Conservation (phyloP, 2,329 filamentous ascomycete species). For the Rhynchosporium secalis region DNA sequence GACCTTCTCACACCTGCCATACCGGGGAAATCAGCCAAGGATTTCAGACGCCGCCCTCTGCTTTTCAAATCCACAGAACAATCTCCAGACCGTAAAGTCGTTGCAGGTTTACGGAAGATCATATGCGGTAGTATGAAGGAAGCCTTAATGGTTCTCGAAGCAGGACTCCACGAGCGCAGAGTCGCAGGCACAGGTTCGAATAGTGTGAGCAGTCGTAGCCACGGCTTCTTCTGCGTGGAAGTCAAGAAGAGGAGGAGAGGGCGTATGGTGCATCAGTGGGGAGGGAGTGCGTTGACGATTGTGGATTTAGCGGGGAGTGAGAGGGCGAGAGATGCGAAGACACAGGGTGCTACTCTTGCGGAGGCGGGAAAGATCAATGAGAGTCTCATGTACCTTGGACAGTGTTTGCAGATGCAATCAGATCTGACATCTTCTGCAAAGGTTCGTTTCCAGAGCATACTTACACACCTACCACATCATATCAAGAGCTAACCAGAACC, state of each 20-base stretch:
- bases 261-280: constrained; percentile 63
- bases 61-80: constrained; percentile 90
- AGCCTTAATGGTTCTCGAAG: constrained; percentile 85
- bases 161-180: constrained; percentile 80
- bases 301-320: constrained; percentile 94
- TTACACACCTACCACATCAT: background rate
- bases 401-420: constrained; percentile 94
- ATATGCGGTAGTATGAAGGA: constrained; percentile 81
- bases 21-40: constrained; percentile 63
- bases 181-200: constrained; percentile 93
- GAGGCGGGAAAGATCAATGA: constrained; percentile 99
- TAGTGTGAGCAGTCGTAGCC: constrained; percentile 85
- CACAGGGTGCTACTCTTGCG: constrained; percentile 84
- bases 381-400: constrained; percentile 95
- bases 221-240: constrained; percentile 95
- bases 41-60: constrained; percentile 73
- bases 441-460: constrained; percentile 48
- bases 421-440: constrained; percentile 73
- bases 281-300: constrained; percentile 77
- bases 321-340: constrained; percentile 89
- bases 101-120: constrained; percentile 87
- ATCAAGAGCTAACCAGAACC: constrained; percentile 19
- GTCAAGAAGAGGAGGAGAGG: constrained; percentile 73
- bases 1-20: constrained; percentile 74
- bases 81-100: constrained; percentile 89